Conservation (phyloP, 2,329 filamentous ascomycete species). For the Aspergillus transmontanensis region DNA sequence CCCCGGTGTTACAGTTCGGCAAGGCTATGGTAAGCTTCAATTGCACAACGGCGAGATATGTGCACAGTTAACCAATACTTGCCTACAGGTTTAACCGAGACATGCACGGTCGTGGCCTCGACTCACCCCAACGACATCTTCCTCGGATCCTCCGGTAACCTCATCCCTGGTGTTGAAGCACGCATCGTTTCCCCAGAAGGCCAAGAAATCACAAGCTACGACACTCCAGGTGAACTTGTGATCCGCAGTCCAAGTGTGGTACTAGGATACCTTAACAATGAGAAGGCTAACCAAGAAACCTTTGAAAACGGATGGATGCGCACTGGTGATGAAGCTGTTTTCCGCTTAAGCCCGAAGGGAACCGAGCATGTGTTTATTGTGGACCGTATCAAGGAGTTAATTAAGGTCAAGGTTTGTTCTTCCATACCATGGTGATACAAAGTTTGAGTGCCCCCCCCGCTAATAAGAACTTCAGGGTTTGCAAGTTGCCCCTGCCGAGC, state of each 20-base stretch:
- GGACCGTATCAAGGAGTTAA: conserved; percentile 77
- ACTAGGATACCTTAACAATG: conserved; percentile 84
- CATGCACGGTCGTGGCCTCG: conserved; percentile 67
- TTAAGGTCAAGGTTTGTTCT: conserved; percentile 70
- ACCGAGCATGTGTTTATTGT: conserved; percentile 83
- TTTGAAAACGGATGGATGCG: conserved; percentile 80
- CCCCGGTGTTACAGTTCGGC: conserved; percentile 66
- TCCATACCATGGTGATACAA: conserved; percentile 24
- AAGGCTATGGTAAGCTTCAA: conserved; percentile 65
- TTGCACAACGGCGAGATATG: not conserved
- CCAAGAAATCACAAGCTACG: conserved; percentile 68
- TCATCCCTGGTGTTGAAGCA: conserved; percentile 66
- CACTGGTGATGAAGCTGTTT: conserved; percentile 81
- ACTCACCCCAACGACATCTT: conserved; percentile 63
- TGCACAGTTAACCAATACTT: conserved; percentile 13
- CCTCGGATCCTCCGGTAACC: conserved; percentile 70
- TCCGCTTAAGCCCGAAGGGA: conserved; percentile 65
- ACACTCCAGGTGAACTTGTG: conserved; percentile 78
- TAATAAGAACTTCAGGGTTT: conserved; percentile 58
- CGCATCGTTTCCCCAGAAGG: conserved; percentile 71
- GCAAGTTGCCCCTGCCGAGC: conserved; percentile 81
- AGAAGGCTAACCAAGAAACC: conserved; percentile 78
- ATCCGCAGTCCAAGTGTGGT: conserved; percentile 76
- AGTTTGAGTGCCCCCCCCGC: not conserved
- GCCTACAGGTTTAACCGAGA: conserved; percentile 70